Evolutionary conservation across 2,329 filamentous ascomycete genomes (phyloP), one percentile per base, ranked within the genome.

Genomic region (Aspergillus niger): DNA sequence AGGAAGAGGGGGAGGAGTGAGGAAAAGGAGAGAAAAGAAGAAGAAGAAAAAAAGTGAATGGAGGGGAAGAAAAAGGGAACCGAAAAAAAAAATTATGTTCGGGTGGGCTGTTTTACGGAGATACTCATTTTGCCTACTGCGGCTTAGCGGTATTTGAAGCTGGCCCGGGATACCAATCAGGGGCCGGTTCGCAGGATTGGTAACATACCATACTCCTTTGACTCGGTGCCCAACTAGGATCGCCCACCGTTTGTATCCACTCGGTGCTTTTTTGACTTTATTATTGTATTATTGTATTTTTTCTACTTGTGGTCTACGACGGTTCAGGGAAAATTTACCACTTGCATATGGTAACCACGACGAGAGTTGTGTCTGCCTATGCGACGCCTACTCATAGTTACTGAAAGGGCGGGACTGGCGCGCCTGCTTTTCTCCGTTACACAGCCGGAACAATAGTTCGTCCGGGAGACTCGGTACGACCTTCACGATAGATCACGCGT

Each of bases 11-110:
- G 55, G 55, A 57, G 55, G 44, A 52, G 57, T 63, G 55, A 64
- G 60, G 62, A 65, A 65, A 66, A 69, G 63, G 65, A 67, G 61
- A 63, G 48, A 63, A 55, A 62, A 60, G 62, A 51, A 50, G 32
- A 38, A 50, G 38, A 39, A 38, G 24, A 39, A 53, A 44, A 62
- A 59, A 48, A 59, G 61, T 59, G 66, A 62, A 63, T 59, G 61
- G 48, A 50, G 59, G 54, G 58, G 60, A 58, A 32, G 44, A 51
- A 53, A 30, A 30, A 59, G n/a, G 59, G 11, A 20, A 11, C 13
- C 20, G 17, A 58, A 41, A 28, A 58, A 58, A 58, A 58, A 39
- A 28, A 52, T 32, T 30, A 44, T 47, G 43, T 32, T 30, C 26
- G 39, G 53, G 53, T 55, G 53, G 53, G 53, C 17, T 47, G 39